A percentile compares a stretch with the other conserved stretches of the same genome.
Evolutionary conservation across 345 rosid species (phyloP).

Genomic region (Noccaea bulbosa): DNA sequence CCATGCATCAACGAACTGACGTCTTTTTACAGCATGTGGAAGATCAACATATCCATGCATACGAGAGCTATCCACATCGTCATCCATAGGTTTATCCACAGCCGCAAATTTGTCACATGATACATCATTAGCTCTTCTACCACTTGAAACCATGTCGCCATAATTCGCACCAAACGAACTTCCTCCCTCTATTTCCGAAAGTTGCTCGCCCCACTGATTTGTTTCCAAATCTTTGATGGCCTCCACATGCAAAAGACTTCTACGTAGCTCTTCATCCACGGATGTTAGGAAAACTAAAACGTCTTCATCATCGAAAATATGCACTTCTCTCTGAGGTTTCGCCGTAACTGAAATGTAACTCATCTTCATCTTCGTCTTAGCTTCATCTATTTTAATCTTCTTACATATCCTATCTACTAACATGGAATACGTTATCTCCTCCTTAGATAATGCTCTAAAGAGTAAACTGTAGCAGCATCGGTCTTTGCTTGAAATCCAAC

Average conservation of each 20-base stretch:
- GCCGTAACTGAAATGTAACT: neutral
- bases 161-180: neutral
- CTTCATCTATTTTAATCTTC: neutral
- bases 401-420: neutral
- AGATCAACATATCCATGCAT: no score
- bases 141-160: neutral
- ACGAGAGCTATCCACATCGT: no score
- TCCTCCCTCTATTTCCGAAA: neutral
- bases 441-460: neutral
- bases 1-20: neutral
- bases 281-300: neutral
- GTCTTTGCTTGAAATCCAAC: neutral
- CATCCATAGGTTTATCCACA: no score
- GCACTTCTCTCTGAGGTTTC: neutral
- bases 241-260: neutral
- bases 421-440: neutral
- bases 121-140: no score
- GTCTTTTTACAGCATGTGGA: no score
- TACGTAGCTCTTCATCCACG: neutral
- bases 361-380: neutral
- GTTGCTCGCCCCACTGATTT: neutral
- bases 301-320: neutral
- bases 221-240: neutral
- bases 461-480: neutral
- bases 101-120: no score